These are phyloP conservation scores for Oryza glaberrima DNA, from an alignment of 176 grass and related monocot species.

Conservation along the genomic window DNA sequence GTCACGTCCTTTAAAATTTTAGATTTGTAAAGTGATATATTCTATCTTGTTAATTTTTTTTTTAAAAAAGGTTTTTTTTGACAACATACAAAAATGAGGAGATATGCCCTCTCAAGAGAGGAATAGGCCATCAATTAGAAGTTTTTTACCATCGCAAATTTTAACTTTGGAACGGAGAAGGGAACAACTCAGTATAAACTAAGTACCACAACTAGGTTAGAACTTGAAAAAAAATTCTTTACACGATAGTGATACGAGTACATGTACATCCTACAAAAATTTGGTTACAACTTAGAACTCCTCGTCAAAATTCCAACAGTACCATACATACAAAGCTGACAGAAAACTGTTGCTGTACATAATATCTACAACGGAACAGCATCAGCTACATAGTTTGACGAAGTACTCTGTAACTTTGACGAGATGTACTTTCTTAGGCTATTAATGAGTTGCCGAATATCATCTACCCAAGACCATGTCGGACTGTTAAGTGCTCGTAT, in stretches of 20 bases:
- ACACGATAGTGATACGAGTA: slow-evolving; percentile 28
- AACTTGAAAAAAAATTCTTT: slow-evolving; percentile 2
- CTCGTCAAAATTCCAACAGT: slow-evolving; percentile 30
- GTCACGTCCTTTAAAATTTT: too few species aligned
- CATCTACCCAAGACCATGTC: slow-evolving; percentile 78
- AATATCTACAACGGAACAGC: slow-evolving; percentile 42
- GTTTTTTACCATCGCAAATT: too few species aligned
- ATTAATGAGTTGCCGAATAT: slow-evolving; percentile 57
- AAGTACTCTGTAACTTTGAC: slow-evolving; percentile 47
- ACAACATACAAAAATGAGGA: too few species aligned
- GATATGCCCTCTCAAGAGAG: too few species aligned
- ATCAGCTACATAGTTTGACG: slow-evolving; percentile 39
- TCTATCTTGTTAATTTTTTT: too few species aligned
- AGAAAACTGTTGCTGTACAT: slow-evolving; percentile 14
- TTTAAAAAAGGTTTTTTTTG: too few species aligned
- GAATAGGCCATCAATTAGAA: too few species aligned
- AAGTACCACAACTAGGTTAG: background rate
- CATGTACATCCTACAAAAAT: slow-evolving; percentile 52
- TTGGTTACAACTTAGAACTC: slow-evolving; percentile 45
- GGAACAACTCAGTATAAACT: too few species aligned
- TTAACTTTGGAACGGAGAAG: too few species aligned
- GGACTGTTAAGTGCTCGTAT: slow-evolving; percentile 87
- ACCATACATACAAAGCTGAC: background rate
- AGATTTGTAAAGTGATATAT: too few species aligned
- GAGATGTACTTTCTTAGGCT: slow-evolving; percentile 50